A percentile compares a stretch with the other conserved stretches of the same genome.
Conservation (phyloP, 345 rosid species). For the Cardamine chenopodiifolia region DNA sequence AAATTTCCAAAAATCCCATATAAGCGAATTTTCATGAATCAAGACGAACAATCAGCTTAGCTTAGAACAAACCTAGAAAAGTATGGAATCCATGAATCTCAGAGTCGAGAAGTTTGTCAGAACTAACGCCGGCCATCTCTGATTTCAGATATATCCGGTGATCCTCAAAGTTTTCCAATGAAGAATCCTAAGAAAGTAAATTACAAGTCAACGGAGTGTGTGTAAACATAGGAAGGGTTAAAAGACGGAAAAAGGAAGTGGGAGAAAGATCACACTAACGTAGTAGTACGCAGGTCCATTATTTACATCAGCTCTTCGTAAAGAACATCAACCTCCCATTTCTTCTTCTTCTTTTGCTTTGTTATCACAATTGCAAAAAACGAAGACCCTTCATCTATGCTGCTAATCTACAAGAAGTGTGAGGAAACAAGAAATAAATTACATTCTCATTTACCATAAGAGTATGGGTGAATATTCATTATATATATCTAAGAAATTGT, state of each 20-base stretch:
- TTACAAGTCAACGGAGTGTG: too few species aligned
- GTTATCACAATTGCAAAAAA: constrained; percentile 38
- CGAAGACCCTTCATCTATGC: constrained; percentile 31
- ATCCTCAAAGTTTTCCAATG: too few species aligned
- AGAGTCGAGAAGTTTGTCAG: too few species aligned
- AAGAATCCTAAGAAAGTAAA: too few species aligned
- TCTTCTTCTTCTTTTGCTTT: constrained; percentile 9
- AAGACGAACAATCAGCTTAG: too few species aligned
- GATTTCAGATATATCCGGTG: too few species aligned
- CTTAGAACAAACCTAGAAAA: too few species aligned
- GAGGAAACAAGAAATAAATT: constrained; percentile 18
- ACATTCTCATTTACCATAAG: background rate
- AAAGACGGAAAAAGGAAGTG: constrained; percentile 4
- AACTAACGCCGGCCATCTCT: too few species aligned
- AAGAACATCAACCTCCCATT: constrained; percentile 95
- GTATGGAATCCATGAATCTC: too few species aligned
- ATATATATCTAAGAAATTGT: background rate
- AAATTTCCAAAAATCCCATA: too few species aligned
- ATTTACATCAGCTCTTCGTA: constrained; percentile 55
- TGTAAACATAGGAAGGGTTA: background rate
- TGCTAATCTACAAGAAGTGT: constrained; percentile 29
- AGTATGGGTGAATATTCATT: background rate
- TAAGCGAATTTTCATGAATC: too few species aligned
- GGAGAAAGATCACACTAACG: constrained; percentile 54
- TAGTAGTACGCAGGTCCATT: constrained; percentile 53